Evolutionary conservation across 2,329 filamentous ascomycete species (phyloP).

Genomic region (Sodiomyces alkalinus): DNA sequence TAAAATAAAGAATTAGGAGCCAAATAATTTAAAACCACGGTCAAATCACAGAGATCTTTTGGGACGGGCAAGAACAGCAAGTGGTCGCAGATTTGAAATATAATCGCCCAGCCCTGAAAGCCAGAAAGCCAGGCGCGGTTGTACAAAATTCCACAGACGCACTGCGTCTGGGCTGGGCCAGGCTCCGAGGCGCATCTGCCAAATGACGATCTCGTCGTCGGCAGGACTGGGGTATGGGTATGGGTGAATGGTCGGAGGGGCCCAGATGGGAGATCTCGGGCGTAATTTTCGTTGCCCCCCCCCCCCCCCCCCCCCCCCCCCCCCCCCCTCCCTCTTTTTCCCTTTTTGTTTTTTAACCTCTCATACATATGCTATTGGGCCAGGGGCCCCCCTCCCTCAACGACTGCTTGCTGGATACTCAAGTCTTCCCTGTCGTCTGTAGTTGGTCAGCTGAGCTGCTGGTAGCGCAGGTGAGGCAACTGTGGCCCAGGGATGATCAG

Average conservation of each 20-base stretch:
- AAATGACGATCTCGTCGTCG: slow-evolving; percentile 8
- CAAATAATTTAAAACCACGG: too few species aligned
- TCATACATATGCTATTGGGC: background rate
- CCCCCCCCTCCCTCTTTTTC: background rate
- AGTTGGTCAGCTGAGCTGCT: too few species aligned
- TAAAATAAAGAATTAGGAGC: too few species aligned
- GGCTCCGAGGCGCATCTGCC: slow-evolving; percentile 7
- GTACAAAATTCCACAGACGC: too few species aligned
- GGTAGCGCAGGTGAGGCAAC: too few species aligned
- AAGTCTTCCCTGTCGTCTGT: too few species aligned
- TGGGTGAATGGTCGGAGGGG: slow-evolving; percentile 6
- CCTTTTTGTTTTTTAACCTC: slow-evolving; percentile 1
- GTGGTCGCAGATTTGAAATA: background rate
- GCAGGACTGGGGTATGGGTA: slow-evolving; percentile 6
- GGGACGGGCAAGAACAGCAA: slow-evolving; percentile 1
- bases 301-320: slow-evolving; percentile 1
- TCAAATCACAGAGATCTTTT: slow-evolving; percentile 2
- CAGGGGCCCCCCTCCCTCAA: background rate
- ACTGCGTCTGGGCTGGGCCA: slow-evolving; percentile 6
- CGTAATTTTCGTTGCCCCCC: slow-evolving; percentile 4
- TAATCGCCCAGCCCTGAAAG: background rate
- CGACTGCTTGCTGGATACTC: too few species aligned
- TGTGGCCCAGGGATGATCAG: too few species aligned
- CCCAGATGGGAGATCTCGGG: slow-evolving; percentile 3
- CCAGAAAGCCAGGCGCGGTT: slow-evolving; percentile 1